Evolutionary conservation across 2,329 filamentous ascomycete species (phyloP).

Genomic region (Arthrobotrys entomopaga): DNA sequence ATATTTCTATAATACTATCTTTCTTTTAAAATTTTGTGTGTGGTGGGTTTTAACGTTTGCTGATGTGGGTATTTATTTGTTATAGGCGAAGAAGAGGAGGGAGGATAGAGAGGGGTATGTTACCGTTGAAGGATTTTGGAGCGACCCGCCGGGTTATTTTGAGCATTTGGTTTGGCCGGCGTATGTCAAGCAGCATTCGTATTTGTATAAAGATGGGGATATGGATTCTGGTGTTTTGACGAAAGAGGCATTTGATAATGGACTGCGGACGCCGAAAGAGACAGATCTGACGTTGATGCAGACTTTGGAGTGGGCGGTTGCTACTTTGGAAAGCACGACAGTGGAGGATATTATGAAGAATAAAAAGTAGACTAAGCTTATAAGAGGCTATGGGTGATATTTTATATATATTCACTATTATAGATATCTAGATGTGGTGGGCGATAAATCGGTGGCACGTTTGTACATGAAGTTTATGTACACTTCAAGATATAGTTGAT

Average conservation of each 20-base stretch:
- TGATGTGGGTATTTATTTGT: background rate
- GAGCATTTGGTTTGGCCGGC: slow-evolving; percentile 96
- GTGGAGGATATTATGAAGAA: slow-evolving; percentile 5
- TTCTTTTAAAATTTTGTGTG: no score
- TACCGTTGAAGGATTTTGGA: slow-evolving; percentile 90
- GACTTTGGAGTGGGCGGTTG: slow-evolving; percentile 75
- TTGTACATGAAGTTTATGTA: no score
- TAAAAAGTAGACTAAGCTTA: background rate
- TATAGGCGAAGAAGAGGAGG: slow-evolving; percentile 71
- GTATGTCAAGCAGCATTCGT: slow-evolving; percentile 72
- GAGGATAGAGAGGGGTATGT: slow-evolving; percentile 79
- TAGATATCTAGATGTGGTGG: background rate
- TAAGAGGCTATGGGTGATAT: background rate
- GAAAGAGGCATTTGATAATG: slow-evolving; percentile 64
- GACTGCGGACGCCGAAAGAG: slow-evolving; percentile 66
- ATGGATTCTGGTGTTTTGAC: slow-evolving; percentile 70
- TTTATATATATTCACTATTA: background rate
- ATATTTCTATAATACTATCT: no score
- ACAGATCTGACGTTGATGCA: slow-evolving; percentile 71
- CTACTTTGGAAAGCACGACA: slow-evolving; percentile 12
- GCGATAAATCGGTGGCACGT: background rate
- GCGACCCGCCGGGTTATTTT: slow-evolving; percentile 92
- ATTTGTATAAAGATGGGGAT: slow-evolving; percentile 77
- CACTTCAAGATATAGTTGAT: background rate
- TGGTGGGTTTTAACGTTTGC: background rate